phyloP scores from a whole-genome alignment of 306 rosid species.

The Trichosanthes cucumerina region DNA sequence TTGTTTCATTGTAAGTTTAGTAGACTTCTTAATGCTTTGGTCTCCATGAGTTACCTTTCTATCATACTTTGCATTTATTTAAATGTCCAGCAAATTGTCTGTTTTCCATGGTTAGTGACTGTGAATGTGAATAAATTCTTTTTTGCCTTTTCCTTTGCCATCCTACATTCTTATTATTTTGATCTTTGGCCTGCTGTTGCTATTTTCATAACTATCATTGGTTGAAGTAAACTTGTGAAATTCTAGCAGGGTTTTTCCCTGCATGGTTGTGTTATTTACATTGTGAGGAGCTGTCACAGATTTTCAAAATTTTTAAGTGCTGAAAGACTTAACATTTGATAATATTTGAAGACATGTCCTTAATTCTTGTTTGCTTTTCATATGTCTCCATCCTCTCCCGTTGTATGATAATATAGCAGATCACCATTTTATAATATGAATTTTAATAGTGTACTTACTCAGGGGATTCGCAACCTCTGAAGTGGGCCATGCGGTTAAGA shows the following conservation, averaged over 20 bases:
- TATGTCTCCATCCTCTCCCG: neutral
- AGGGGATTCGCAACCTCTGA: conserved; percentile 99
- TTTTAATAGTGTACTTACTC: conserved; percentile 20
- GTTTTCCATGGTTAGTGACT: neutral
- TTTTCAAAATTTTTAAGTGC: neutral
- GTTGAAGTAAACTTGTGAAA: conserved; percentile 1
- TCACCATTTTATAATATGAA: neutral
- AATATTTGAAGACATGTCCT: neutral
- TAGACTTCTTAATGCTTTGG: neutral
- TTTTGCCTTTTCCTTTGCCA: neutral
- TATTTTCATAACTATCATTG: neutral
- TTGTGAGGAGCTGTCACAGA: neutral
- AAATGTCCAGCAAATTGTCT: neutral
- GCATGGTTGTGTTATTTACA: neutral
- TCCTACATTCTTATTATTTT: neutral
- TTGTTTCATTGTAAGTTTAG: conserved; percentile 80
- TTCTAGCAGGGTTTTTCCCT: neutral
- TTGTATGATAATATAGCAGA: neutral
- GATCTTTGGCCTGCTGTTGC: neutral
- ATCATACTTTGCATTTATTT: neutral
- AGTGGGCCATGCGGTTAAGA: conserved; percentile 90
- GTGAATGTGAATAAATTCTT: neutral
- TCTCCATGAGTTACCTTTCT: neutral
- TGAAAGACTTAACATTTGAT: neutral
- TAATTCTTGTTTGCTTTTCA: neutral